phyloP scores from a whole-genome alignment of 2,329 filamentous ascomycete species.

The Macrophomina tecta region DNA sequence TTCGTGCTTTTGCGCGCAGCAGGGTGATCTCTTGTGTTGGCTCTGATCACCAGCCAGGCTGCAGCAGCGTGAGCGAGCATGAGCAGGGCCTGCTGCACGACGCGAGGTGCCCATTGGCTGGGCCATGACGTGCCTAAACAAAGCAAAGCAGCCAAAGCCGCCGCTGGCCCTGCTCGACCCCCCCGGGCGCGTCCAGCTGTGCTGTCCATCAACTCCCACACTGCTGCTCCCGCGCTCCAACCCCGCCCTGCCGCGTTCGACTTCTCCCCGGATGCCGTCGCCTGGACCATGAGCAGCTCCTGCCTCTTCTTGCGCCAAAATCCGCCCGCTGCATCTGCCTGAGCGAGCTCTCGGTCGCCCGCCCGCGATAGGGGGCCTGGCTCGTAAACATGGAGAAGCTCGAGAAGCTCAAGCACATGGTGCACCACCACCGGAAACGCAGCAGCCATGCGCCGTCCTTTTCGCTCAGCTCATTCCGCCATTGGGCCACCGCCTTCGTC shows the following conservation, averaged over 20 bases:
- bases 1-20: background rate
- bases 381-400: conserved; percentile 41
- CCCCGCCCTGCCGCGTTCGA: background rate
- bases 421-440: conserved; percentile 32
- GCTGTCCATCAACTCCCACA: conserved; percentile 2
- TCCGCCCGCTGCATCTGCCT: background rate
- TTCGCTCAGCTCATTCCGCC: conserved; percentile 38
- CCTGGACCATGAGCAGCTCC: conserved; percentile 19
- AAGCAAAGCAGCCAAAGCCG: conserved; percentile 14
- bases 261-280: background rate
- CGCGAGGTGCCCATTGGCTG: background rate
- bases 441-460: conserved; percentile 7
- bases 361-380: conserved; percentile 18
- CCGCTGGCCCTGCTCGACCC: background rate
- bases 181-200: background rate
- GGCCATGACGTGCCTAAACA: conserved; percentile 7
- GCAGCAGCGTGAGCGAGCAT: conserved; percentile 9
- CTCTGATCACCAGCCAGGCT: background rate
- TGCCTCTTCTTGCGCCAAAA: background rate
- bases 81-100: conserved; percentile 21
- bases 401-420: conserved; percentile 43
- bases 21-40: conserved; percentile 7
- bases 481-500: conserved; percentile 50
- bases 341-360: conserved; percentile 1
- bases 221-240: background rate